phyloP scores from a whole-genome alignment of 2,329 filamentous ascomycete species.

The Pestalotiopsis sp. region DNA sequence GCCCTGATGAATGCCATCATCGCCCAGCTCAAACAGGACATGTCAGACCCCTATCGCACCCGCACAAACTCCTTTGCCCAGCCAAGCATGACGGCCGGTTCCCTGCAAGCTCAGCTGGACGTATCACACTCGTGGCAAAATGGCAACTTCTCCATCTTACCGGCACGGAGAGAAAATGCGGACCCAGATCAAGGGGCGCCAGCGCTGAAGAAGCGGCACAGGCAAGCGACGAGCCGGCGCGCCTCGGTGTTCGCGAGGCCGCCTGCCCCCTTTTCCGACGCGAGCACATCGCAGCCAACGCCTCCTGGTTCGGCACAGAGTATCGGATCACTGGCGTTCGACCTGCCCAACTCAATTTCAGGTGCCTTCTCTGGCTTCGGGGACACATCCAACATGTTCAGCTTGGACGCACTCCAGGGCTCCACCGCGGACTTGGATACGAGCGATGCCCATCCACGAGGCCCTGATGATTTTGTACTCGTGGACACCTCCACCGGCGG shows the following conservation, averaged over 20 bases:
- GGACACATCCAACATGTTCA: conserved; percentile 20
- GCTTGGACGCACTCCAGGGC: conserved; percentile 30
- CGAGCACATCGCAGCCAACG: conserved; percentile 21
- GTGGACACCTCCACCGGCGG: conserved; percentile 25
- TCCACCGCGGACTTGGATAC: conserved; percentile 31
- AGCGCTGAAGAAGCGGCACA: conserved; percentile 30
- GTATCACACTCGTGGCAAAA: not conserved
- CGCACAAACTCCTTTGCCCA: conserved; percentile 16
- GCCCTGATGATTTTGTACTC: conserved; percentile 27
- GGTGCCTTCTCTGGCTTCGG: conserved; percentile 28
- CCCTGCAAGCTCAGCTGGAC: not conserved
- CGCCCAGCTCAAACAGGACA: conserved; percentile 43
- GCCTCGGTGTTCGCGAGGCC: conserved; percentile 34
- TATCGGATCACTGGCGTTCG: conserved; percentile 14
- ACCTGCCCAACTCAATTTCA: conserved; percentile 21
- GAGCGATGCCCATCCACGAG: conserved; percentile 5
- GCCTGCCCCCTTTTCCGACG: conserved; percentile 29
- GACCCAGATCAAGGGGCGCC: conserved; percentile 26
- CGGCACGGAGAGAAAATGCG: conserved; percentile 33
- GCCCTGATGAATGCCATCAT: conserved; percentile 55
- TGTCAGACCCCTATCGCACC: conserved; percentile 18
- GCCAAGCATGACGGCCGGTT: not conserved
- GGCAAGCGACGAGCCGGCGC: conserved; percentile 28
- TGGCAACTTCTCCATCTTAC: conserved; percentile 27
- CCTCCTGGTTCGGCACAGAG: conserved; percentile 18